Conservation (phyloP, 495 filamentous ascomycete genomes). For the Xylaria grammica region DNA sequence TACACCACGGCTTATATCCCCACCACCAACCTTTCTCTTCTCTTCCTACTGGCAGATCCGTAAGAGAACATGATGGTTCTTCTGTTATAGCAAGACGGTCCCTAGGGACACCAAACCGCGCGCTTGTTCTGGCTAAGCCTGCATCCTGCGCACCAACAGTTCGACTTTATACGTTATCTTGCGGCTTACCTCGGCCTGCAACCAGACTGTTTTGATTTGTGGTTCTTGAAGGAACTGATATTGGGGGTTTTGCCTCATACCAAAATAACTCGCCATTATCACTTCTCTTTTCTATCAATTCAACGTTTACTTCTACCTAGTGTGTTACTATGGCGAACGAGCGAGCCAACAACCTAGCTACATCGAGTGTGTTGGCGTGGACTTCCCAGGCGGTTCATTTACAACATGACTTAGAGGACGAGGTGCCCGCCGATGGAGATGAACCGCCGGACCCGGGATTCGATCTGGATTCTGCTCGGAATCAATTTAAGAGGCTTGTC, state of each 20-base stretch:
- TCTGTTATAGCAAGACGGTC: slow-evolving; percentile 62
- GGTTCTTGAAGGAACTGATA: neutral
- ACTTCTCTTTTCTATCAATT: slow-evolving; percentile 13
- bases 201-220: neutral
- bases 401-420: slow-evolving; percentile 50
- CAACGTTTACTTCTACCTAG: slow-evolving; percentile 4
- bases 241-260: neutral
- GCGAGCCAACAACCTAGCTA: slow-evolving; percentile 43
- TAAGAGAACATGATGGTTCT: slow-evolving; percentile 44
- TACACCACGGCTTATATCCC: neutral
- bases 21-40: neutral
- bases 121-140: slow-evolving; percentile 37
- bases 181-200: neutral
- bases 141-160: slow-evolving; percentile 27
- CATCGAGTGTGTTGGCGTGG: slow-evolving; percentile 49
- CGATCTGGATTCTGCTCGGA: slow-evolving; percentile 16
- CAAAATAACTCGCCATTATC: neutral
- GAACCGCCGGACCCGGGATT: slow-evolving; percentile 44
- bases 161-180: slow-evolving; percentile 1
- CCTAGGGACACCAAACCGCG: slow-evolving; percentile 55
- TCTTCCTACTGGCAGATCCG: slow-evolving; percentile 13
- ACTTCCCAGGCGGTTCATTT: slow-evolving; percentile 47
- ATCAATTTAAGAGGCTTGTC: slow-evolving; percentile 48
- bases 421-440: slow-evolving; percentile 40
- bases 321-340: slow-evolving; percentile 44